Evolutionary conservation across 768 basidiomycete species (phyloP).

Genomic region (Mycena galopus): DNA sequence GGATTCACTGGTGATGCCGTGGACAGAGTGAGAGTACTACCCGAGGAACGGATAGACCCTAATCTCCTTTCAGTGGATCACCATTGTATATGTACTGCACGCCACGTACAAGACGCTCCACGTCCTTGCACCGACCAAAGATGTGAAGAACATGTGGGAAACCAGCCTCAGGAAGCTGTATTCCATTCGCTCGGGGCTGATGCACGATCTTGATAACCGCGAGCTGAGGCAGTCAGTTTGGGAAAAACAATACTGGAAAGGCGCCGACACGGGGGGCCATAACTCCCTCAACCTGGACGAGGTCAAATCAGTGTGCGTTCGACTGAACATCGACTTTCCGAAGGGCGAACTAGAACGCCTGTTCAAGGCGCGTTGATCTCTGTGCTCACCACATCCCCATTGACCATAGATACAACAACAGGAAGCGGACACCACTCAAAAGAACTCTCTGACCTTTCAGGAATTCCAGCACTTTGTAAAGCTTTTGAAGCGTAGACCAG

Average conservation of each 20-base stretch:
- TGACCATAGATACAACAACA: constrained; percentile 15
- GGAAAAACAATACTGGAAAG: constrained; percentile 90
- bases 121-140: constrained; percentile 77
- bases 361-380: constrained; percentile 54
- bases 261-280: constrained; percentile 71
- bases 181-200: constrained; percentile 78
- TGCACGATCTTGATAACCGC: constrained; percentile 78
- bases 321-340: constrained; percentile 66
- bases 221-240: constrained; percentile 82
- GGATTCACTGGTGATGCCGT: constrained; percentile 76
- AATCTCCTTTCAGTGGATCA: constrained; percentile 73
- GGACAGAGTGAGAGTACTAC: constrained; percentile 44
- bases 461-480: constrained; percentile 80
- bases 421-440: constrained; percentile 58
- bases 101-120: constrained; percentile 89
- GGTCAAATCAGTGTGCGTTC: constrained; percentile 64
- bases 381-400: not conserved
- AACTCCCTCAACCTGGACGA: constrained; percentile 68
- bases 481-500: constrained; percentile 72
- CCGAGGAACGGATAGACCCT: not conserved
- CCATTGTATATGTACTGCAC: constrained; percentile 85
- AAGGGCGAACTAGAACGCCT: constrained; percentile 59
- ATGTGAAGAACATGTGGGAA: constrained; percentile 67
- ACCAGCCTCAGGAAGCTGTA: constrained; percentile 76
- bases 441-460: constrained; percentile 65